Evolutionary conservation across 192 early-diverging fungal species (phyloP), one percentile per base, ranked within the genome.

Genomic region (Coemansia sp.): DNA sequence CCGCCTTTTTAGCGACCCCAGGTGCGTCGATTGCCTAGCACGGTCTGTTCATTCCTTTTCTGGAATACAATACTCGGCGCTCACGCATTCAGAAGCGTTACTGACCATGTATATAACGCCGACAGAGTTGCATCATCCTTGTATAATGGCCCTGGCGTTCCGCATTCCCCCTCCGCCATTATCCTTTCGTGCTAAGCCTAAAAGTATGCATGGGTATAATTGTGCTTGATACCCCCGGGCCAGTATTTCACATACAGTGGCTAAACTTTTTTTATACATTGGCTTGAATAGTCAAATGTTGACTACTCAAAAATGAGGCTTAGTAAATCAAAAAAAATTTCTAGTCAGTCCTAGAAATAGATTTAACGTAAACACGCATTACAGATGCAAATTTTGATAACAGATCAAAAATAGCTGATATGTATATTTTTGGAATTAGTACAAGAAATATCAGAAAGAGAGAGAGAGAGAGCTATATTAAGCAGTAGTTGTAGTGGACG

Each of bases 401-500:
- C 49, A 22, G 49, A 22, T 51, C 49, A 20, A 51, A 22, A 9
- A 27, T 27, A 22, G 20, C n/a, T n/a, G 24, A 11, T 7, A 20
- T 49, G 47, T 49, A 51, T 22, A 51, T 22, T 51, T 51, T 66
- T 59, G 33, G 20, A 42, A 72, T 34, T 33, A 15, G 27, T 44
- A n/a, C 68, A 36, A 66, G 59, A 66, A 29, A 55, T 13, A 57
- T 41, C 49, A 51, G 10, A 44, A 1, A 64, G 36, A 18, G 40
- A 27, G 27, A 27, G 27, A 27, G 27, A 44, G 12, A 64, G 36
- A 18, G 40, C 12, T 57, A 68, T 33, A 63, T 55, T 69, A 67
- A 9, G 61, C 54, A 51, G 22, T 33, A 24, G 73, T 29, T 22
- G 55, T 40, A 41, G 78, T 68, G 9, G 80, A 67, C 18, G 69